Evolutionary conservation across 306 rosid genomes (phyloP).

Genomic region (Glycine soja): DNA sequence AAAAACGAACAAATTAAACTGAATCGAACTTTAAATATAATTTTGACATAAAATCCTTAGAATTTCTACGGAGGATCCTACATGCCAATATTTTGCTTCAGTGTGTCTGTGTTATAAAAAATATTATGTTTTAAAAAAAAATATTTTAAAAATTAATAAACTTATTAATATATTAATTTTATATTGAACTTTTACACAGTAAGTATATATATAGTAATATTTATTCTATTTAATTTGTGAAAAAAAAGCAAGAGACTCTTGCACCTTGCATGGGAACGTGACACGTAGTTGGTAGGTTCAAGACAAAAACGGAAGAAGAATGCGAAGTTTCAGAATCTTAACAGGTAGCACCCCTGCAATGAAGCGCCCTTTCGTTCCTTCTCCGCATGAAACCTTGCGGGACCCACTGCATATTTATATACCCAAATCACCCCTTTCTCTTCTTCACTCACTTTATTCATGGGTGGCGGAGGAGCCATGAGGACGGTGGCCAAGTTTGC

Average conservation of each 20-base stretch:
- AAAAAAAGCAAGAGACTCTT: background rate
- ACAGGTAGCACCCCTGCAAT: background rate
- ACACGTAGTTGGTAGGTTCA: background rate
- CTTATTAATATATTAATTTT: no score
- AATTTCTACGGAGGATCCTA: no score
- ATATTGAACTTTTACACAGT: no score
- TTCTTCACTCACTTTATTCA: conserved; percentile 12
- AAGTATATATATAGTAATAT: no score
- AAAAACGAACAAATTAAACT: no score
- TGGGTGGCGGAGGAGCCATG: conserved; percentile 76
- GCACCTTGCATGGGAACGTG: background rate
- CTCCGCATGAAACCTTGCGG: background rate
- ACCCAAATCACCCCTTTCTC: background rate
- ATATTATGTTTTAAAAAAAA: no score
- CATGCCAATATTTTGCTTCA: no score
- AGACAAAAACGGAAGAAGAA: conserved; percentile 9
- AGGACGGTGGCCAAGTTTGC: conserved; percentile 67
- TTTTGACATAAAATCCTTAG: no score
- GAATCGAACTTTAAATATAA: no score
- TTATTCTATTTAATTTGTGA: no score
- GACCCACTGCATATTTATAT: background rate
- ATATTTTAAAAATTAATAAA: no score
- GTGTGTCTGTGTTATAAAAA: no score
- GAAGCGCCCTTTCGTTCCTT: background rate
- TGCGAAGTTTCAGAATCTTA: background rate